Evolutionary conservation across 768 basidiomycete genomes (phyloP), one percentile per base, ranked within the genome.

Genomic region (Tylopilus rubrobrunneus): DNA sequence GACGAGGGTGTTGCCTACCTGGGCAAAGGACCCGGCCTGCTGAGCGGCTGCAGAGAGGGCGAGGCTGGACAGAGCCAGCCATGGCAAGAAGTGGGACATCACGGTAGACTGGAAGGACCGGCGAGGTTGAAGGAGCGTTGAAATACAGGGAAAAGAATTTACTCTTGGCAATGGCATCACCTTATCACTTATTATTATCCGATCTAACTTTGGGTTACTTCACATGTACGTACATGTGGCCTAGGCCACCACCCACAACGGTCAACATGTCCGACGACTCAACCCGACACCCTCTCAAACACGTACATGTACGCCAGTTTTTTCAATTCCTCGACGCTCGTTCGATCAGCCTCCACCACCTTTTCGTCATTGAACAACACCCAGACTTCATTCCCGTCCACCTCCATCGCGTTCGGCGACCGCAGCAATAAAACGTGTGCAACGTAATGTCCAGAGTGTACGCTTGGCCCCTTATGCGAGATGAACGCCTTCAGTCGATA

Each of bases 301-400:
- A 98, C 74, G 71, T 96, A 99, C 76, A 99, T 72, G 77, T 99
- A 98, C 39, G 94, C 96, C 67, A 93, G 67, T 68, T 79, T 78
- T 73, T 89, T 88, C 75, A 98, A 72, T 52, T 84, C 82, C n/a
- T 70, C 78, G 28, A 95, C 89, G 64, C 90, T 92, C 68, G 87
- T 82, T 55, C 69, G 76, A 64, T 96, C 92, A 4, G 94, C 94
- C 69, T 81, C 85, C 10, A 97, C 94, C 4, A 95, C 94, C 74
- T 94, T 96, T 73, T 95, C 93, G 66, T 98, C 96, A 62, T 98
- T 97, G 70, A 94, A 97, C 63, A 98, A 69, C 52, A 95, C 87
- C 92, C 96, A 96, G 1, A 27, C 48, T 10, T 78, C 76, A 21
- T 77, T 81, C 67, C 64, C 48, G 50, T 53, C 65, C 15, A 61